Percentiles rank a stretch among this genome's conserved stretches.
These are phyloP conservation scores for Xylaria digitata DNA, from an alignment of 2,329 filamentous ascomycete genomes.

Conservation along the genomic window DNA sequence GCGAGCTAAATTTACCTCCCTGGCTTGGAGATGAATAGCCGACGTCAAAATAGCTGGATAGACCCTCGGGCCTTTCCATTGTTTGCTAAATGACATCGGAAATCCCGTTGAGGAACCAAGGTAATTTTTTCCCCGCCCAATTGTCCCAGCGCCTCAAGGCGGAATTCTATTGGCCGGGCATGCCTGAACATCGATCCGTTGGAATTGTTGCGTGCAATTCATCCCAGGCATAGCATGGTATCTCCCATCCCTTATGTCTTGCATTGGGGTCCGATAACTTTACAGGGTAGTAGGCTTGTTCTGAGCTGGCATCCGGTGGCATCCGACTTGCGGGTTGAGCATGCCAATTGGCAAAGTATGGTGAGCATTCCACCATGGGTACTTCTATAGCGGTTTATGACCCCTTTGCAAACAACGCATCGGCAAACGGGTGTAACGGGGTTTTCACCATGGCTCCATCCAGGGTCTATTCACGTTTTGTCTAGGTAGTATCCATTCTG, in stretches of 20 bases:
- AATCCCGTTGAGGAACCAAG: constrained; percentile 3
- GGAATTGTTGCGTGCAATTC: constrained; percentile 14
- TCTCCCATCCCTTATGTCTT: constrained; percentile 25
- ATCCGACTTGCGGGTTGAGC: constrained; percentile 15
- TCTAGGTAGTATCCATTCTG: not conserved
- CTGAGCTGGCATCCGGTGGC: constrained; percentile 30
- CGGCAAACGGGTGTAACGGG: not conserved
- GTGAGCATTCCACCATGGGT: constrained; percentile 17
- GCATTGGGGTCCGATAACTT: constrained; percentile 20
- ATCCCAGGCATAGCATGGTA: constrained; percentile 16
- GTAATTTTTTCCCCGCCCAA: not conserved
- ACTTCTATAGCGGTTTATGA: not conserved
- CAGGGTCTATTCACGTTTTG: not conserved
- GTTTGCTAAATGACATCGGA: constrained; percentile 1
- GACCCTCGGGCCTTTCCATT: not conserved
- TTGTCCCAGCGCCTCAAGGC: constrained; percentile 5
- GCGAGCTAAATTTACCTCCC: constrained; percentile 3
- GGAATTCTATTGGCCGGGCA: constrained; percentile 22
- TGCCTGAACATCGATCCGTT: constrained; percentile 7
- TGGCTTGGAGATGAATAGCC: not conserved
- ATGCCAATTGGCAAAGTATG: constrained; percentile 23
- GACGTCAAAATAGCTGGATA: constrained; percentile 8
- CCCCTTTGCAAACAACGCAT: constrained; percentile 7
- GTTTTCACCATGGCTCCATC: constrained; percentile 9
- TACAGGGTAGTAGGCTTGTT: constrained; percentile 21